Conservation (phyloP, 805 yeast genomes). For the Kurtzmaniella cleridarum region DNA sequence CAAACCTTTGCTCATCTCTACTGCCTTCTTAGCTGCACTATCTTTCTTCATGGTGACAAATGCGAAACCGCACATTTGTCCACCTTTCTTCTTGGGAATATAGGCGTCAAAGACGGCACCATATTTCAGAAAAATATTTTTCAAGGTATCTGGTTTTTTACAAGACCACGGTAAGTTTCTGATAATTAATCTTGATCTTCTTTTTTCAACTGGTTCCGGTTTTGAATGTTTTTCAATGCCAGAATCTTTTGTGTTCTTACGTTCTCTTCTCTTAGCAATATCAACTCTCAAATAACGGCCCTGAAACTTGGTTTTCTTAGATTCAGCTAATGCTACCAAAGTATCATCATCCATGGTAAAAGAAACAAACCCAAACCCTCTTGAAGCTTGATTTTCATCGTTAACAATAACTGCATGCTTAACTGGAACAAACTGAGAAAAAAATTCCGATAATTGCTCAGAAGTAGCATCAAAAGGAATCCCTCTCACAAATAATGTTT, state of each 20-base stretch:
- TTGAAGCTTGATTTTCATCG: constrained; percentile 68
- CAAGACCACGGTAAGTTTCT: constrained; percentile 97
- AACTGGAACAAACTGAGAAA: constrained; percentile 90
- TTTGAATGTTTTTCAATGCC: constrained; percentile 4
- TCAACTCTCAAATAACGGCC: constrained; percentile 70
- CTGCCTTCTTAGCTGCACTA: constrained; percentile 72
- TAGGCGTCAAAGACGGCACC: constrained; percentile 87
- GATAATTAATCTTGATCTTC: constrained; percentile 81
- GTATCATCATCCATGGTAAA: constrained; percentile 86
- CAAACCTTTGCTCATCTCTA: constrained; percentile 67
- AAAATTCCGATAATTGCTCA: constrained; percentile 76
- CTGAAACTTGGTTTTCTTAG: constrained; percentile 63
- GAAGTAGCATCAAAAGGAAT: constrained; percentile 77
- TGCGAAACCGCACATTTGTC: constrained; percentile 91
- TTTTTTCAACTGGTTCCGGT: constrained; percentile 51
- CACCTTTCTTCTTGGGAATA: constrained; percentile 83
- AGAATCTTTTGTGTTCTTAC: constrained; percentile 33
- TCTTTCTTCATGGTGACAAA: constrained; percentile 85
- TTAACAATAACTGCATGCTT: constrained; percentile 90
- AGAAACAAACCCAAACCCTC: constrained; percentile 95
- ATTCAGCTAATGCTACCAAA: constrained; percentile 58
- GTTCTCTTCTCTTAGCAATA: constrained; percentile 87
- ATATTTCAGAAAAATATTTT: constrained; percentile 62
- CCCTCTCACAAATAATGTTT: constrained; percentile 79
- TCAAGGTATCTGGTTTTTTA: constrained; percentile 67